These are phyloP conservation scores for Penicillium maclennaniae DNA, from an alignment of 495 filamentous ascomycete genomes.

Conservation along the genomic window DNA sequence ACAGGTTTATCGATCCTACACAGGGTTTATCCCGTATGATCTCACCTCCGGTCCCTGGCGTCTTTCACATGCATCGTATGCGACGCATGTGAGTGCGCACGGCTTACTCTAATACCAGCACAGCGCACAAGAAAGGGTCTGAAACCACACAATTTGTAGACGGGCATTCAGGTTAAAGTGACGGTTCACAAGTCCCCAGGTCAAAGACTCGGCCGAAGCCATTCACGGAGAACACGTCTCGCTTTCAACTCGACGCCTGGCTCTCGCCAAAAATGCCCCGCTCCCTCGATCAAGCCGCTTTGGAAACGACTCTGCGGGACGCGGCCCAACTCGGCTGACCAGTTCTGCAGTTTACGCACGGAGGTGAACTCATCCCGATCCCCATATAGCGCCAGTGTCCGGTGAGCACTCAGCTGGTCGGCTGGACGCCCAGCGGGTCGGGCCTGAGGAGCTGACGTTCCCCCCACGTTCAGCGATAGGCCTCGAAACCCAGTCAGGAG, in stretches of 20 bases:
- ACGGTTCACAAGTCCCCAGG: background rate
- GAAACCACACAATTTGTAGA: background rate
- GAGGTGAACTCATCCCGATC: conserved; percentile 70
- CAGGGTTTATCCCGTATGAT: background rate
- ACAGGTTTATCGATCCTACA: background rate
- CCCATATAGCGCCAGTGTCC: conserved; percentile 73
- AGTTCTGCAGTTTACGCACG: conserved; percentile 60
- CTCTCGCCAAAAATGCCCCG: conserved; percentile 84
- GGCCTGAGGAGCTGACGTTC: conserved; percentile 17
- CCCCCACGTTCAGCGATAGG: conserved; percentile 28
- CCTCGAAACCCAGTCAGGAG: conserved; percentile 54
- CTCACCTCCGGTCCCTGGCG: conserved; percentile 11
- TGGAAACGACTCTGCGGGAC: conserved; percentile 42
- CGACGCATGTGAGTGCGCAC: conserved; percentile 13
- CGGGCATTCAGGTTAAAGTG: background rate
- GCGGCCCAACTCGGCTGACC: conserved; percentile 57
- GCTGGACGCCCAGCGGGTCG: conserved; percentile 41
- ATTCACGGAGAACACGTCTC: conserved; percentile 40
- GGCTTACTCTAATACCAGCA: background rate
- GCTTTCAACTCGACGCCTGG: conserved; percentile 55
- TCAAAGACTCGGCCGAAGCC: conserved; percentile 24
- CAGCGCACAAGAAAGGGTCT: no score
- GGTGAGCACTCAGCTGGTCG: conserved; percentile 52
- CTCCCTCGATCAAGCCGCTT: conserved; percentile 58
- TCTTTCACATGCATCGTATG: conserved; percentile 11